phyloP scores from a whole-genome alignment of 176 grass and related monocot genomes.

The Cymbopogon citratus region DNA sequence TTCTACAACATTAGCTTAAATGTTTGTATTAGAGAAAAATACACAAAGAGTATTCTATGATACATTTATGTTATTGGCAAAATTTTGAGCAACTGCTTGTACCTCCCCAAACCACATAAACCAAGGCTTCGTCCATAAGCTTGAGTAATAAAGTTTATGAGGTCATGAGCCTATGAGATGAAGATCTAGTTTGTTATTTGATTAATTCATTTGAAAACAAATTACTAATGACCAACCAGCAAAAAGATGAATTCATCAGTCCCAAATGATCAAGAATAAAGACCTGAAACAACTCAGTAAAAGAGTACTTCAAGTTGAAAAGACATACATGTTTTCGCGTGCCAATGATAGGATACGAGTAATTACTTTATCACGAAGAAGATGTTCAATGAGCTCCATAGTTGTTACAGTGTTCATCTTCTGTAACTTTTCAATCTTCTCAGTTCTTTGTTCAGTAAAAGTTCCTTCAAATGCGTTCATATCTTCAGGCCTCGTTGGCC shows the following conservation, averaged over 20 bases:
- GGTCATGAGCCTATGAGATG: neutral
- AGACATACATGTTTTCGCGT: constrained; percentile 90
- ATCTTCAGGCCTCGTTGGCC: constrained; percentile 65
- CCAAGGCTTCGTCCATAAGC: neutral
- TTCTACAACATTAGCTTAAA: constrained; percentile 23
- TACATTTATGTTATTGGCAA: neutral
- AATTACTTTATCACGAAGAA: constrained; percentile 92
- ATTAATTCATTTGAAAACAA: neutral
- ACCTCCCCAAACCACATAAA: neutral
- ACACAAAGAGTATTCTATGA: neutral
- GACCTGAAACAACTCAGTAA: constrained; percentile 25
- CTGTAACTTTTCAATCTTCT: constrained; percentile 65
- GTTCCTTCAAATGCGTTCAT: constrained; percentile 49
- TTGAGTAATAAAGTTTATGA: constrained; percentile 22
- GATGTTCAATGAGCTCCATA: constrained; percentile 70
- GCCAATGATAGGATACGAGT: constrained; percentile 91
- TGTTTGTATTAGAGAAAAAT: constrained; percentile 1
- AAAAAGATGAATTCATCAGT: neutral
- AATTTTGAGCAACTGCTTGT: neutral
- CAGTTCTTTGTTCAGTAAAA: constrained; percentile 55
- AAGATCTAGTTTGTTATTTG: constrained; percentile 12
- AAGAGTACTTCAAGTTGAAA: constrained; percentile 45
- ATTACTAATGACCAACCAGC: neutral
- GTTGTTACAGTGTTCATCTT: constrained; percentile 67
- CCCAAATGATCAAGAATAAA: constrained; percentile 16